These are phyloP conservation scores for Hygrophila difformis DNA, from an alignment of 257 asterid genomes.

Conservation along the genomic window DNA sequence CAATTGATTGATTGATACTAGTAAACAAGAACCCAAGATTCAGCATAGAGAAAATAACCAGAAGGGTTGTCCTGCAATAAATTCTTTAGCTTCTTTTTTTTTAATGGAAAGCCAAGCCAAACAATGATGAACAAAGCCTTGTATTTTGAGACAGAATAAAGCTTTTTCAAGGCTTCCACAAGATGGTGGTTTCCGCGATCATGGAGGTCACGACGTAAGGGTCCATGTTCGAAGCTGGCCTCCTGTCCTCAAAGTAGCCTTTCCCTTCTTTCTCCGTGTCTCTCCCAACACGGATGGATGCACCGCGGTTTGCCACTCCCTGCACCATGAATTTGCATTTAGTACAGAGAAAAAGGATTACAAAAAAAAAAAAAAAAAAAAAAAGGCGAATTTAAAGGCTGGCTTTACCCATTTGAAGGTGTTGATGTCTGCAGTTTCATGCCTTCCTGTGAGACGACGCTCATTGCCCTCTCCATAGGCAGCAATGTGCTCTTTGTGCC, in stretches of 20 bases:
- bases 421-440: constrained; percentile 18
- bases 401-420: constrained; percentile 18
- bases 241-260: constrained; percentile 17
- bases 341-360: no score
- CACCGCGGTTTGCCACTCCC: constrained; percentile 16
- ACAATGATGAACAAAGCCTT: no score
- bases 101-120: no score
- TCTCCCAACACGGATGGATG: constrained; percentile 14
- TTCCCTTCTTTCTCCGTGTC: constrained; percentile 18
- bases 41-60: no score
- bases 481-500: constrained; percentile 26
- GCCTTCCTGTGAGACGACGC: constrained; percentile 19
- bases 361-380: not conserved
- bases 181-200: constrained; percentile 13
- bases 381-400: not conserved
- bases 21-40: no score
- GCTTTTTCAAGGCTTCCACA: not conserved
- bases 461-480: constrained; percentile 23
- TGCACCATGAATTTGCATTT: not conserved
- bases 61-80: no score
- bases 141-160: no score
- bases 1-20: no score
- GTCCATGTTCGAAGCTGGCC: constrained; percentile 17
- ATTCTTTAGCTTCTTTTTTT: no score
- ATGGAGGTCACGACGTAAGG: constrained; percentile 16